phyloP scores from a whole-genome alignment of 176 grass and related monocot species.

The Zoysia pacifica region DNA sequence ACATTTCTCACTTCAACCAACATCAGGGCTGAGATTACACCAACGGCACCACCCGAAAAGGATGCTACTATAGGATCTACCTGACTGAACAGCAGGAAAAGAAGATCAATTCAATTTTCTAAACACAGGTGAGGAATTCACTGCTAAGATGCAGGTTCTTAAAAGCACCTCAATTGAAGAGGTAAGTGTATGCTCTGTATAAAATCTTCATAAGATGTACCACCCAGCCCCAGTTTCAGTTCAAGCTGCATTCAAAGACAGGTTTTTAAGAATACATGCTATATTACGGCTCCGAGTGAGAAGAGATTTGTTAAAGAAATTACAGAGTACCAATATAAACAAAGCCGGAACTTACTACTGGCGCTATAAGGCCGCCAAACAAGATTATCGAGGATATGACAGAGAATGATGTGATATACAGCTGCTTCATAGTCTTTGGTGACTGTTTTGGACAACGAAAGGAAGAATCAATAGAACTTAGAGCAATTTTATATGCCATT shows the following conservation, averaged over 20 bases:
- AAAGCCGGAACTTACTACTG: conserved; percentile 62
- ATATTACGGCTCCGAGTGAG: conserved; percentile 8
- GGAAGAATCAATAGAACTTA: conserved; percentile 13
- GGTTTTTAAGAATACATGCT: neutral
- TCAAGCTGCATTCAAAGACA: conserved; percentile 64
- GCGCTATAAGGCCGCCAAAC: conserved; percentile 81
- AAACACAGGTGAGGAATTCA: conserved; percentile 23
- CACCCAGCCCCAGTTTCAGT: conserved; percentile 87
- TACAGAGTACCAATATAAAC: neutral
- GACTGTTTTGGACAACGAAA: conserved; percentile 57
- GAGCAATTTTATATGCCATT: neutral
- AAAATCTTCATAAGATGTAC: conserved; percentile 95
- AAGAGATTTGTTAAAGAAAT: conserved; percentile 21
- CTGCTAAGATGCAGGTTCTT: neutral
- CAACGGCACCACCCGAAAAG: conserved; percentile 85
- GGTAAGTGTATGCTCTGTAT: conserved; percentile 78
- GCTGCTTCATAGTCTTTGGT: conserved; percentile 92
- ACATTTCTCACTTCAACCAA: conserved; percentile 86
- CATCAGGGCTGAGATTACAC: conserved; percentile 92
- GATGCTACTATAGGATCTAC: conserved; percentile 96
- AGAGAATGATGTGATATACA: conserved; percentile 56
- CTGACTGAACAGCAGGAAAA: conserved; percentile 57
- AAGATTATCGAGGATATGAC: conserved; percentile 70
- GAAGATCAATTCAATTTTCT: conserved; percentile 22
- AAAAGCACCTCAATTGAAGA: conserved; percentile 77